These are phyloP conservation scores for Podosphaera xanthii DNA, from an alignment of 2,329 filamentous ascomycete species.

Conservation along the genomic window DNA sequence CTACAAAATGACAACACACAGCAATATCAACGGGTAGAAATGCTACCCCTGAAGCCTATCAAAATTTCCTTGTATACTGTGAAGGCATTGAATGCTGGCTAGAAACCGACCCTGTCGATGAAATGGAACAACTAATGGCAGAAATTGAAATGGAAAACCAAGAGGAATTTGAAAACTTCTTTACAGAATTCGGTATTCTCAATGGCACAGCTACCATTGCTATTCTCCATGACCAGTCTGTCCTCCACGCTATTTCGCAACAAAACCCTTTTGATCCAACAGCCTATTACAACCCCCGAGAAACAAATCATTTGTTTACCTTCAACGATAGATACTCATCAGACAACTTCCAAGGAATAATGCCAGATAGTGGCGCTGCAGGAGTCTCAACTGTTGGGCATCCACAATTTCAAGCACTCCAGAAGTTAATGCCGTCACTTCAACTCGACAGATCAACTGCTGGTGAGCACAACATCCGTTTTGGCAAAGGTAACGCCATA, in stretches of 20 bases:
- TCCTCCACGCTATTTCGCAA: background rate
- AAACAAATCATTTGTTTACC: background rate
- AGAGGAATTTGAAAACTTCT: background rate
- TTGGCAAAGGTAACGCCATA: background rate
- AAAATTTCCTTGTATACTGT: background rate
- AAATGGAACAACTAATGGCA: background rate
- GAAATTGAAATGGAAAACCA: background rate
- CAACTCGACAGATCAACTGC: background rate
- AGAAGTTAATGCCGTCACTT: background rate
- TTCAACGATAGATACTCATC: background rate
- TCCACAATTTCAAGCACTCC: background rate
- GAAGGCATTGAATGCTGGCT: background rate
- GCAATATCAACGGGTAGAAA: background rate
- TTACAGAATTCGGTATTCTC: background rate
- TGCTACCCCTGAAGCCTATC: background rate
- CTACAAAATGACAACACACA: background rate
- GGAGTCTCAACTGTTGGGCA: background rate
- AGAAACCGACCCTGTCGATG: background rate
- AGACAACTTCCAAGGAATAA: background rate
- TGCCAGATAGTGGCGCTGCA: background rate
- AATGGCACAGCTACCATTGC: background rate
- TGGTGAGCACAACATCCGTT: background rate
- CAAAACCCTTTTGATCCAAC: constrained; percentile 1
- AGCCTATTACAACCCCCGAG: background rate
- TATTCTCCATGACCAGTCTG: background rate